Conservation (phyloP, 306 rosid genomes). For the Begonia masoniana region DNA sequence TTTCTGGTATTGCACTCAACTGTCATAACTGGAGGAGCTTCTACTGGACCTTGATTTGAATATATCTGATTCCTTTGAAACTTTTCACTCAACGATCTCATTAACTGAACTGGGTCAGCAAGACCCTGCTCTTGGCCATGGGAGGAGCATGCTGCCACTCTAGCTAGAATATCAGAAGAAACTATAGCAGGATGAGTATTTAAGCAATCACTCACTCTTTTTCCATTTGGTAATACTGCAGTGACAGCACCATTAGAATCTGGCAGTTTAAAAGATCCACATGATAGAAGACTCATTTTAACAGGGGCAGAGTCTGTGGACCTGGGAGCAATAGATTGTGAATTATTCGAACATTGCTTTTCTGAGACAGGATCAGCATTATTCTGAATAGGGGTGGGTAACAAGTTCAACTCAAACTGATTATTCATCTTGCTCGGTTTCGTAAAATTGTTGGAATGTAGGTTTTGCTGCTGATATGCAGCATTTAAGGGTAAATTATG, state of each 20-base stretch:
- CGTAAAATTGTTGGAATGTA: slow-evolving; percentile 26
- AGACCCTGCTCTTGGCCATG: slow-evolving; percentile 57
- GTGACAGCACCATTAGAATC: slow-evolving; percentile 41
- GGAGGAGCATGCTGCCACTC: slow-evolving; percentile 35
- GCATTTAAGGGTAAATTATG: slow-evolving; percentile 27
- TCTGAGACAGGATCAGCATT: slow-evolving; percentile 31
- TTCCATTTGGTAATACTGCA: slow-evolving; percentile 65
- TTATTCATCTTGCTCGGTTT: slow-evolving; percentile 50
- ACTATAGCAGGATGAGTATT: slow-evolving; percentile 34
- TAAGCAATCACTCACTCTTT: slow-evolving; percentile 19
- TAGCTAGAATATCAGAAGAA: slow-evolving; percentile 44
- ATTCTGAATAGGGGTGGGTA: slow-evolving; percentile 40
- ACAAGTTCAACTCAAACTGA: slow-evolving; percentile 66
- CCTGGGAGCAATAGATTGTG: slow-evolving; percentile 39
- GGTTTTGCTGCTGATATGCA: slow-evolving; percentile 32
- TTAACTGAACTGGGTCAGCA: slow-evolving; percentile 67
- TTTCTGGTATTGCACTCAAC: slow-evolving; percentile 30
- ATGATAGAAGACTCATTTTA: slow-evolving; percentile 28
- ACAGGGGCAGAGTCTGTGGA: slow-evolving; percentile 43
- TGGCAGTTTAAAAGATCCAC: slow-evolving; percentile 45
- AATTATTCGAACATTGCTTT: too few relatives aligned
- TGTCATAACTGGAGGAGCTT: slow-evolving; percentile 39
- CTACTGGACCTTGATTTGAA: slow-evolving; percentile 40
- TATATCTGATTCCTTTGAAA: slow-evolving; percentile 56
- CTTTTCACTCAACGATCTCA: slow-evolving; percentile 63